phyloP scores from a whole-genome alignment of 495 filamentous ascomycete species.

The Hypoxylon rickii region DNA sequence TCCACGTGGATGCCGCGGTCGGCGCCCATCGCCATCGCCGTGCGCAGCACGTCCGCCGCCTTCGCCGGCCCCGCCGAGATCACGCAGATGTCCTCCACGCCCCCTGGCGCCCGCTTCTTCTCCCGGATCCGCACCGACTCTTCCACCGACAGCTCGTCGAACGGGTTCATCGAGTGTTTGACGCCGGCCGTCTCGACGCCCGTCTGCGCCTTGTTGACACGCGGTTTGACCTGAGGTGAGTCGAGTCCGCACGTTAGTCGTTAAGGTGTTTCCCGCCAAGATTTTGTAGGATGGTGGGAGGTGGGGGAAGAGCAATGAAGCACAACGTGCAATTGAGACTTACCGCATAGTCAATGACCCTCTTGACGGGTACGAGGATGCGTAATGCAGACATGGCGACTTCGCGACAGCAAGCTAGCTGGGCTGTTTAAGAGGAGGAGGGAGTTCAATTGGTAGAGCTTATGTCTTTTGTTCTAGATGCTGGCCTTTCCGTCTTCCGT shows the following conservation, averaged over 20 bases:
- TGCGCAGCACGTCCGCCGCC: constrained; percentile 82
- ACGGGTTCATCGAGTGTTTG: constrained; percentile 98
- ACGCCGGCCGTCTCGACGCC: constrained; percentile 89
- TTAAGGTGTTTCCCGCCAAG: too few species aligned
- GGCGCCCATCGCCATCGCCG: constrained; percentile 98
- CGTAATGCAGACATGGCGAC: constrained; percentile 76
- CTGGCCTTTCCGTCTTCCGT: constrained; percentile 7
- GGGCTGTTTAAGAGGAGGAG: neutral
- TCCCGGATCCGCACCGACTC: constrained; percentile 93
- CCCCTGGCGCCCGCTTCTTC: constrained; percentile 60
- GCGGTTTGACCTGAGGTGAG: constrained; percentile 83
- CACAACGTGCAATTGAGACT: constrained; percentile 37
- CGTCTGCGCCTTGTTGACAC: constrained; percentile 94
- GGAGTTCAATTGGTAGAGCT: constrained; percentile 2
- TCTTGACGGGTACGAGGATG: constrained; percentile 94
- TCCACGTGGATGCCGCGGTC: constrained; percentile 89
- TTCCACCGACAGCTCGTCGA: constrained; percentile 97
- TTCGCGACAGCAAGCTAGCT: constrained; percentile 18
- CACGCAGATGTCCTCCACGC: constrained; percentile 86
- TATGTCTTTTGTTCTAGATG: constrained; percentile 11
- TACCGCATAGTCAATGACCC: constrained; percentile 99
- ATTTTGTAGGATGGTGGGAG: too few species aligned
- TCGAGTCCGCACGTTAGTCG: constrained; percentile 9
- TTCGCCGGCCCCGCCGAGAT: constrained; percentile 87
- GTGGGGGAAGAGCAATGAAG: neutral